phyloP scores from a whole-genome alignment of 1,139 yeast species.

The Saccharomycopsis hybrid region DNA sequence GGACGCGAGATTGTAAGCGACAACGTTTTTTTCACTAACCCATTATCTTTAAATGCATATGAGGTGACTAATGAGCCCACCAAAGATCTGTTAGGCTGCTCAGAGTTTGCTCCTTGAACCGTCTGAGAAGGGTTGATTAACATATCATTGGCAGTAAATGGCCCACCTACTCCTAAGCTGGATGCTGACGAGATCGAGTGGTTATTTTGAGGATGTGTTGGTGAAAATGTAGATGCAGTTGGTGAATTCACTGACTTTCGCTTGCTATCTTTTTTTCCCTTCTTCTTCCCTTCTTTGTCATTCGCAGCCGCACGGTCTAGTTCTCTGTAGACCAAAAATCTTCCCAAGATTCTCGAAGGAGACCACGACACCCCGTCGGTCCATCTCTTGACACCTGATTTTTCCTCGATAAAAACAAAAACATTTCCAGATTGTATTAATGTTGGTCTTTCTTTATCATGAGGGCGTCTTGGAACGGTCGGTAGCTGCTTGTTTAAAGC shows the following conservation, averaged over 20 bases:
- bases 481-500: constrained; percentile 55
- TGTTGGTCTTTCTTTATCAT: constrained; percentile 63
- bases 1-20: constrained; percentile 40
- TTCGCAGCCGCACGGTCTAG: constrained; percentile 48
- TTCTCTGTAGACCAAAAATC: constrained; percentile 78
- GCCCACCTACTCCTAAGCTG: neutral
- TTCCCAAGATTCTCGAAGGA: constrained; percentile 78
- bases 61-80: constrained; percentile 55
- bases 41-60: constrained; percentile 66
- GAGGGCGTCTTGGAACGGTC: constrained; percentile 74
- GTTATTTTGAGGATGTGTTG: constrained; percentile 1
- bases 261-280: constrained; percentile 30
- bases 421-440: constrained; percentile 73
- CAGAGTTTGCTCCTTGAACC: constrained; percentile 13
- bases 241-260: constrained; percentile 20
- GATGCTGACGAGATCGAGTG: constrained; percentile 6
- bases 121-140: neutral
- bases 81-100: constrained; percentile 30
- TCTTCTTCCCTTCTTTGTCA: constrained; percentile 27
- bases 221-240: constrained; percentile 8
- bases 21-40: constrained; percentile 77
- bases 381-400: constrained; percentile 85
- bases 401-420: constrained; percentile 78
- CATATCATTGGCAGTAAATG: neutral
- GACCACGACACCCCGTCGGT: constrained; percentile 93